phyloP scores from a whole-genome alignment of 768 basidiomycete genomes.

The Punctularia strigosozonata region DNA sequence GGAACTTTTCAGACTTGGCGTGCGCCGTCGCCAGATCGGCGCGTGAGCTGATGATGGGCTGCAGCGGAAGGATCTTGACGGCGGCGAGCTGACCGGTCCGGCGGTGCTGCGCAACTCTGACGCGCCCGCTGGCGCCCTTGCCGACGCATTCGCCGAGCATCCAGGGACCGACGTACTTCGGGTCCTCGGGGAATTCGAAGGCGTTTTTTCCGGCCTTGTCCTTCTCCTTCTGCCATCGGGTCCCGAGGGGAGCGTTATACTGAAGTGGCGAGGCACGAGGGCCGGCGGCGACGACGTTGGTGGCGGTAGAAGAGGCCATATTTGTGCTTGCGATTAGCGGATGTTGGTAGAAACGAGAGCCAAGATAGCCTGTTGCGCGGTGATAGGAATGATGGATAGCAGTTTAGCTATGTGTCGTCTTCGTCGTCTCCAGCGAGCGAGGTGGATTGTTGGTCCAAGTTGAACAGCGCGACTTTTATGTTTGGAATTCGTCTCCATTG shows the following conservation, averaged over 20 bases:
- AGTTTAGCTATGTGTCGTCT: not conserved
- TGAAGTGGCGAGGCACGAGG: slow-evolving; percentile 63
- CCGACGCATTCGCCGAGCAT: slow-evolving; percentile 88
- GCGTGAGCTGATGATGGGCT: slow-evolving; percentile 64
- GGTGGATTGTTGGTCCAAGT: not conserved
- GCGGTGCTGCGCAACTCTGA: slow-evolving; percentile 84
- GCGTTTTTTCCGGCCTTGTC: slow-evolving; percentile 65
- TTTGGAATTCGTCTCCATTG: too few relatives aligned
- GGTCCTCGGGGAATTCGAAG: slow-evolving; percentile 78
- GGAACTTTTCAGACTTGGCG: slow-evolving; percentile 69
- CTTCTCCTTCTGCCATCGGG: slow-evolving; percentile 83
- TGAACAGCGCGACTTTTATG: too few relatives aligned
- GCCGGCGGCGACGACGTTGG: slow-evolving; percentile 23
- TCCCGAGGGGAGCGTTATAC: slow-evolving; percentile 60
- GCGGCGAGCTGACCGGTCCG: slow-evolving; percentile 87
- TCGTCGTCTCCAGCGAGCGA: not conserved
- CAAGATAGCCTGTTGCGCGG: not conserved
- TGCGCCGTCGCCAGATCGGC: slow-evolving; percentile 47
- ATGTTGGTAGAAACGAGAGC: not conserved
- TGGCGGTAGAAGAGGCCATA: too few relatives aligned
- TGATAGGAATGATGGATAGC: not conserved
- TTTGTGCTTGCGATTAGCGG: too few relatives aligned
- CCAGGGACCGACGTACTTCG: slow-evolving; percentile 84
- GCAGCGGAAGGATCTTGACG: slow-evolving; percentile 87
- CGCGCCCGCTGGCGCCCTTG: slow-evolving; percentile 88